Evolutionary conservation across 768 basidiomycete species (phyloP).

Genomic region (button mushroom (Agaricus bisporus)): DNA sequence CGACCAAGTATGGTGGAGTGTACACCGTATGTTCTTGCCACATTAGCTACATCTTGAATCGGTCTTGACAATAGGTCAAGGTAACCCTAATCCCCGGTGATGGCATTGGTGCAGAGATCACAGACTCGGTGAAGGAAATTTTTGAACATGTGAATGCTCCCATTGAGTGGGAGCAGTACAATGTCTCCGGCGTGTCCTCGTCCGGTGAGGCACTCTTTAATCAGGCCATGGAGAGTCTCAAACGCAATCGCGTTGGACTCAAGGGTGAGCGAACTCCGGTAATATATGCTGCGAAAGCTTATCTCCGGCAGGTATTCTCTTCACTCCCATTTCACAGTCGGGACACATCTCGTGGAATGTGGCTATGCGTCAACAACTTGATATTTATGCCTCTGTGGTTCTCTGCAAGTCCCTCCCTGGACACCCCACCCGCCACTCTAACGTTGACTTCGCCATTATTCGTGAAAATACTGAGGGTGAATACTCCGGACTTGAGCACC

Average conservation of each 20-base stretch:
- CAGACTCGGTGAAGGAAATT: slow-evolving; percentile 98
- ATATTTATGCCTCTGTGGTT: slow-evolving; percentile 98
- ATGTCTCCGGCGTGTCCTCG: slow-evolving; percentile 94
- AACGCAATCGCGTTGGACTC: slow-evolving; percentile 94
- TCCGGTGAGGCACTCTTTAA: slow-evolving; percentile 94
- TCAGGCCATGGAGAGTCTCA: slow-evolving; percentile 96
- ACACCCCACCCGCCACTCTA: slow-evolving; percentile 89
- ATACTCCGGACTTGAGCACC: slow-evolving; percentile 98
- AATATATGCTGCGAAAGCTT: not conserved
- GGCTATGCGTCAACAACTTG: slow-evolving; percentile 98
- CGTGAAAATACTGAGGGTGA: slow-evolving; percentile 99
- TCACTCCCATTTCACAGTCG: slow-evolving; percentile 93
- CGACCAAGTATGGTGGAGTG: slow-evolving; percentile 89
- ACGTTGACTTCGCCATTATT: slow-evolving; percentile 98
- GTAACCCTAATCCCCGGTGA: slow-evolving; percentile 98
- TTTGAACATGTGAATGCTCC: slow-evolving; percentile 97
- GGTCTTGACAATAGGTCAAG: slow-evolving; percentile 34
- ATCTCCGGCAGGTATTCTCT: slow-evolving; percentile 76
- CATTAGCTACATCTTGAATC: slow-evolving; percentile 5
- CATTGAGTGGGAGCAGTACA: slow-evolving; percentile 98
- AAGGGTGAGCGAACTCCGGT: slow-evolving; percentile 59
- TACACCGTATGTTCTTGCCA: slow-evolving; percentile 61
- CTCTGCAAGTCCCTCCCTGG: slow-evolving; percentile 98
- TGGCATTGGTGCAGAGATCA: slow-evolving; percentile 95
- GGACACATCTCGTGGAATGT: slow-evolving; percentile 99